phyloP scores from a whole-genome alignment of 2,329 filamentous ascomycete genomes.

The Cadophora malorum region DNA sequence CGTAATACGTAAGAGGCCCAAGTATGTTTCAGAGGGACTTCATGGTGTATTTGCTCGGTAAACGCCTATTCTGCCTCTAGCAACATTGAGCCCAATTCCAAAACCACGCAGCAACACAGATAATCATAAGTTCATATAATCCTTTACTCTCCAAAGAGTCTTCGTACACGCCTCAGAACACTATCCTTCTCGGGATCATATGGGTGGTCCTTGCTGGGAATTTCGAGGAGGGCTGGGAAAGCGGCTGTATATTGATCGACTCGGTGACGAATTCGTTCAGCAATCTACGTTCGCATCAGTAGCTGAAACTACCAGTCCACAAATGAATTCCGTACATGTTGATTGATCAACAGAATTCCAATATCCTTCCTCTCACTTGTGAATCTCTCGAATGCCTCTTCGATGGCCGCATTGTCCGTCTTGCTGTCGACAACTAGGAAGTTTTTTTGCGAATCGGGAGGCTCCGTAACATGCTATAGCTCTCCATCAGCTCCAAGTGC shows the following conservation, averaged over 20 bases:
- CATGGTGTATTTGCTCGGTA: conserved; percentile 8
- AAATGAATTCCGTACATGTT: conserved; percentile 70
- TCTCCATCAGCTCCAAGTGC: conserved; percentile 28
- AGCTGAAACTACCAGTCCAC: not conserved
- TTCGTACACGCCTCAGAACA: conserved; percentile 84
- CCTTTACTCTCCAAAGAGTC: conserved; percentile 72
- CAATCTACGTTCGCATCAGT: conserved; percentile 65
- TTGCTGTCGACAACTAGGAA: conserved; percentile 96
- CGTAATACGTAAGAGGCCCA: not conserved
- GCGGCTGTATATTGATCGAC: conserved; percentile 93
- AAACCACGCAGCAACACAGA: conserved; percentile 3
- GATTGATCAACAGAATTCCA: conserved; percentile 95
- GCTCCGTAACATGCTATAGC: conserved; percentile 82
- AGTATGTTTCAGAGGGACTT: not conserved
- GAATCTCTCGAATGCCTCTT: conserved; percentile 88
- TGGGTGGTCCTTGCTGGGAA: conserved; percentile 97
- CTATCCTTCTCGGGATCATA: conserved; percentile 99
- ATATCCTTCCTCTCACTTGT: conserved; percentile 94
- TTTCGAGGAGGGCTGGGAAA: conserved; percentile 95
- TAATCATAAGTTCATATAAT: not conserved
- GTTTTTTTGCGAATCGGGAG: conserved; percentile 92
- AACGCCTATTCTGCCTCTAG: conserved; percentile 16
- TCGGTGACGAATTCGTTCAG: conserved; percentile 88
- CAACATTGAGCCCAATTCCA: conserved; percentile 1
- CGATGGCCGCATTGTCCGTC: conserved; percentile 87